These are phyloP conservation scores for Kazachstania sp. DNA, from an alignment of 1,139 yeast species.

Conservation along the genomic window DNA sequence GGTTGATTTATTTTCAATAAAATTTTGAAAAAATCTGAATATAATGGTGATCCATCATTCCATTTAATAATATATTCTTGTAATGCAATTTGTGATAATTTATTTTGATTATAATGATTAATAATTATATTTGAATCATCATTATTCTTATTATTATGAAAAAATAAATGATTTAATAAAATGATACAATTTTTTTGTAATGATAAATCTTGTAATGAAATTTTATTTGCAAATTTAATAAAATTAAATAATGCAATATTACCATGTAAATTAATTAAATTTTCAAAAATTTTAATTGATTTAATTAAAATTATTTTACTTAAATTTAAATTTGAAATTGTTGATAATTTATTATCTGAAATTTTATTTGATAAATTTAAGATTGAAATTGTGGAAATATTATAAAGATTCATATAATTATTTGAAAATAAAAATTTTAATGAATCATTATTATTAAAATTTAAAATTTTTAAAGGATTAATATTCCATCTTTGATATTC, in stretches of 20 bases:
- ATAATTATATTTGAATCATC: conserved; percentile 6
- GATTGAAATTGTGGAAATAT: conserved; percentile 29
- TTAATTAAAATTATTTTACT: conserved; percentile 18
- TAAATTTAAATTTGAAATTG: not conserved
- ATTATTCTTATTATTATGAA: conserved; percentile 18
- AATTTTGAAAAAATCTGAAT: conserved; percentile 16
- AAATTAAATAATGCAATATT: conserved; percentile 35
- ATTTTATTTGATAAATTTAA: conserved; percentile 23
- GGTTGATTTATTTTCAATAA: conserved; percentile 18
- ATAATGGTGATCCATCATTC: conserved; percentile 31
- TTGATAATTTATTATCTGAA: conserved; percentile 15
- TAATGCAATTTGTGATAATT: conserved; percentile 23
- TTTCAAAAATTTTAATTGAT: conserved; percentile 15
- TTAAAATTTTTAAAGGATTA: not conserved
- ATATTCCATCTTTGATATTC: not conserved
- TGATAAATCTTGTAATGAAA: conserved; percentile 26
- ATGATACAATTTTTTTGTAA: conserved; percentile 30
- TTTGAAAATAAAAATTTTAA: conserved; percentile 23
- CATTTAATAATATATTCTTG: conserved; percentile 25
- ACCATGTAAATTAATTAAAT: conserved; percentile 31
- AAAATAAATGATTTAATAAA: conserved; percentile 31
- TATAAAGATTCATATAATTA: conserved; percentile 28
- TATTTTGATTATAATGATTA: conserved; percentile 21
- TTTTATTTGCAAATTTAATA: conserved; percentile 29
- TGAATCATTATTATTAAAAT: not conserved